Evolutionary conservation across 2,329 filamentous ascomycete genomes (phyloP).

Genomic region (Cucurbitaria berberidis): DNA sequence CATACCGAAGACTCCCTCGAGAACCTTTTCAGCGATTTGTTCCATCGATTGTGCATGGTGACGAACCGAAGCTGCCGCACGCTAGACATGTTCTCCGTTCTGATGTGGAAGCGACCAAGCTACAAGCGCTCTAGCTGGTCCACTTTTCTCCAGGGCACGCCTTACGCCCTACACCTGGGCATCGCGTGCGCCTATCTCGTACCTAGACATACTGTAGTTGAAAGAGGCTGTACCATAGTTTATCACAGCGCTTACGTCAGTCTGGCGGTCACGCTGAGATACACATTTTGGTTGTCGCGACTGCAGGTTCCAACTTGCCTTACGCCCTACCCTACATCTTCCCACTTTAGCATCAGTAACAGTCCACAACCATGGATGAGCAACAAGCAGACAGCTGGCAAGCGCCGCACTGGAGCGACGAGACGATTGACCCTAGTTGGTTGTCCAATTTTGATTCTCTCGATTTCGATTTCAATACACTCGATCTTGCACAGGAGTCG

Average conservation of each 20-base stretch:
- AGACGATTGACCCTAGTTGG: constrained; percentile 6
- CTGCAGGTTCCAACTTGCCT: background rate
- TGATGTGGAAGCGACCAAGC: background rate
- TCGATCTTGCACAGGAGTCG: background rate
- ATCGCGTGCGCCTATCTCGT: background rate
- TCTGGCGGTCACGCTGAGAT: background rate
- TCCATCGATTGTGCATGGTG: background rate
- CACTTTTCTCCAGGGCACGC: constrained; percentile 7
- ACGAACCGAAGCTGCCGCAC: background rate
- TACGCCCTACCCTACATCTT: background rate
- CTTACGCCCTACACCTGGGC: constrained; percentile 9
- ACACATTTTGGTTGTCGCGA: too few species aligned
- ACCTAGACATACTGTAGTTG: too few species aligned
- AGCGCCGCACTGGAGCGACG: constrained; percentile 1
- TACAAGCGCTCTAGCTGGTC: background rate
- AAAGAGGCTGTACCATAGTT: too few species aligned
- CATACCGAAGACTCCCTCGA: constrained; percentile 35
- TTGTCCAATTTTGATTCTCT: constrained; percentile 4
- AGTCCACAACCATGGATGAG: constrained; percentile 5
- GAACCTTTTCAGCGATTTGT: constrained; percentile 3
- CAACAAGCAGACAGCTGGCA: constrained; percentile 6
- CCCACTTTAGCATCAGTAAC: background rate
- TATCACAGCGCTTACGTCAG: background rate
- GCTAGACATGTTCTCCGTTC: background rate
- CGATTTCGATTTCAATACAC: background rate